Evolutionary conservation across 176 grass and related monocot species (phyloP), one percentile per base, ranked within the genome.

Genomic region (Aegilops sharonensis): DNA sequence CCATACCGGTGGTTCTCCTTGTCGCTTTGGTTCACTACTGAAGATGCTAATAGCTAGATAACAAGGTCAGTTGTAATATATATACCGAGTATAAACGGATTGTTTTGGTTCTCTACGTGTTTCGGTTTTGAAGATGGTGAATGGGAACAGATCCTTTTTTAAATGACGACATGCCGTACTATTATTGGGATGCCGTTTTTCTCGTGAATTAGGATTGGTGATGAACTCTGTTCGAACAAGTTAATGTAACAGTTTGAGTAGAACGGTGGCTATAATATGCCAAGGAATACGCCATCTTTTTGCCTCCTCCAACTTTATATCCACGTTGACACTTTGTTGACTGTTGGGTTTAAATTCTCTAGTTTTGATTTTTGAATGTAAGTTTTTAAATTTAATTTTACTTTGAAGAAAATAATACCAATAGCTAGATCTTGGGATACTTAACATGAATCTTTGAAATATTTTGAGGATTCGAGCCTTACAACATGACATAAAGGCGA

Each of bases 21-120:
- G 75, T 43, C 57, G 68, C 80, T 75, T 62, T 60, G 78, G 75
- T 87, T 91, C 85, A 45, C 45, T 84, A 17, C 45, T 68, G 14
- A 79, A 87, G 89, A 90, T 90, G 89, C 89, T 86, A 83, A 83
- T 77, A 70, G 20, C 1, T 10, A 11, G 74, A 87, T 90, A 66
- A 72, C 52, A 20, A 42, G 42, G 78, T 90, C 57, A 79, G 15
- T 21, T 84, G 85, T 87, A 87, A 91, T 87, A 84, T 84, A 64
- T 87, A 87, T 84, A 64, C 85, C 17, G 21, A 50, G 89, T 75
- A 84, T 91, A 91, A 84, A 91, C 85, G 42, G 67, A 27, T 64
- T 73, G 64, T 72, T 66, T 79, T 32, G 21, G 35, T 84, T 84
- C 74, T 87, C 21, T 75, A 63, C 47, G 83, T 39, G 11, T 60